These are phyloP conservation scores for Myrica gale DNA, from an alignment of 306 rosid species.

Conservation along the genomic window DNA sequence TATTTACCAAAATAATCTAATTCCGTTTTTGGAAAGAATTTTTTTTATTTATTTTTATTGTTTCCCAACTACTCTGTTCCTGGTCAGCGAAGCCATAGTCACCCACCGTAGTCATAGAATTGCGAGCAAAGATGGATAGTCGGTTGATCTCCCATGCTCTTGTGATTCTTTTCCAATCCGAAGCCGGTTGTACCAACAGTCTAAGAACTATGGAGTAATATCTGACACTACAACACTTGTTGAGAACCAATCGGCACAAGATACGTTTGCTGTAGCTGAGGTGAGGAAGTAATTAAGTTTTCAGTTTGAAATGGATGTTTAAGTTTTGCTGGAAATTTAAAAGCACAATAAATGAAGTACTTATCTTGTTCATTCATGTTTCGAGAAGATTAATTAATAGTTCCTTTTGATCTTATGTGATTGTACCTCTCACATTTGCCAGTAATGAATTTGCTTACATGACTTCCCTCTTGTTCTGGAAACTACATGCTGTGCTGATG, in stretches of 20 bases:
- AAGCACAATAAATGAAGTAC: not conserved
- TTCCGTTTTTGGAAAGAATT: no score
- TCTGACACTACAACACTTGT: constrained; percentile 47
- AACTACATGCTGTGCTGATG: not conserved
- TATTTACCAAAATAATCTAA: no score
- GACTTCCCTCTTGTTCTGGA: not conserved
- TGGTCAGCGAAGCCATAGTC: not conserved
- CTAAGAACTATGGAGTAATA: no score
- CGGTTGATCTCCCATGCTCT: constrained; percentile 22
- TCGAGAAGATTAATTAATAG: no score
- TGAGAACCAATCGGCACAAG: not conserved
- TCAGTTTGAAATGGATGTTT: constrained; percentile 17
- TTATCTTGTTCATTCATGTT: constrained; percentile 10
- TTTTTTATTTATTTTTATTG: no score
- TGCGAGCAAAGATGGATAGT: constrained; percentile 12
- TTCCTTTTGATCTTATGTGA: no score
- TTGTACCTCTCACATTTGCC: not conserved
- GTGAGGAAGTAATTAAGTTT: constrained; percentile 35
- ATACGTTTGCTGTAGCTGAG: constrained; percentile 19
- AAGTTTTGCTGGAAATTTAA: not conserved
- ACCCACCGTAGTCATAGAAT: not conserved
- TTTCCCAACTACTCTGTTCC: no score
- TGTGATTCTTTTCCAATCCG: no score
- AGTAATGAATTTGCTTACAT: not conserved
- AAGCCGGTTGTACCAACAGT: no score